Evolutionary conservation across 495 filamentous ascomycete species (phyloP).

Genomic region (Articulospora tetracladia): DNA sequence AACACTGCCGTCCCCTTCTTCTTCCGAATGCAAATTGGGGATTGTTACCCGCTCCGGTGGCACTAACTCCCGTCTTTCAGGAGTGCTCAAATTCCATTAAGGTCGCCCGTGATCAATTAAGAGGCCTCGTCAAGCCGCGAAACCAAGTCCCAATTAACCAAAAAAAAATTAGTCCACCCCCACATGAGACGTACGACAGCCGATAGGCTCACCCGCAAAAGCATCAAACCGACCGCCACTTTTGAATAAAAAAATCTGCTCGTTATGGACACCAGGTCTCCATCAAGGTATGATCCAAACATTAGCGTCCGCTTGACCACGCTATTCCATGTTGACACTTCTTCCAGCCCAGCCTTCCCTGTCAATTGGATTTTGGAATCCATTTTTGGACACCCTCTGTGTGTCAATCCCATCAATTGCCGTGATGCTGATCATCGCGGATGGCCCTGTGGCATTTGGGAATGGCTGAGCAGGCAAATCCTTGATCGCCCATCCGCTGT

Average conservation of each 20-base stretch:
- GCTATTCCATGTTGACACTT: conserved; percentile 15
- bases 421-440: conserved; percentile 7
- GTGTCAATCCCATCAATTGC: conserved; percentile 16
- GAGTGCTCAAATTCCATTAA: neutral
- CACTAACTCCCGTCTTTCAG: too few relatives aligned
- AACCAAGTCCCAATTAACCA: neutral
- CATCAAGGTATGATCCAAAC: neutral
- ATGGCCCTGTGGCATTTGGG: conserved; percentile 18
- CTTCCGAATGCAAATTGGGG: neutral
- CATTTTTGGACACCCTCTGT: conserved; percentile 6
- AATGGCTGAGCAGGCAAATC: conserved; percentile 15
- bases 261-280: neutral
- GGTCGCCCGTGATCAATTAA: neutral
- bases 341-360: conserved; percentile 2
- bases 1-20: neutral
- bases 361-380: conserved; percentile 1
- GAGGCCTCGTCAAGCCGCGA: neutral
- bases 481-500: conserved; percentile 25
- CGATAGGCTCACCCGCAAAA: neutral
- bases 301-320: neutral
- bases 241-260: neutral
- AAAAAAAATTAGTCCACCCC: neutral
- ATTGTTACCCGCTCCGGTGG: too few relatives aligned
- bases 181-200: neutral
- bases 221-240: neutral